Base-by-base conservation (phyloP, 2,329 filamentous ascomycete genomes). In the Neofusicoccum cordaticola region DNA sequence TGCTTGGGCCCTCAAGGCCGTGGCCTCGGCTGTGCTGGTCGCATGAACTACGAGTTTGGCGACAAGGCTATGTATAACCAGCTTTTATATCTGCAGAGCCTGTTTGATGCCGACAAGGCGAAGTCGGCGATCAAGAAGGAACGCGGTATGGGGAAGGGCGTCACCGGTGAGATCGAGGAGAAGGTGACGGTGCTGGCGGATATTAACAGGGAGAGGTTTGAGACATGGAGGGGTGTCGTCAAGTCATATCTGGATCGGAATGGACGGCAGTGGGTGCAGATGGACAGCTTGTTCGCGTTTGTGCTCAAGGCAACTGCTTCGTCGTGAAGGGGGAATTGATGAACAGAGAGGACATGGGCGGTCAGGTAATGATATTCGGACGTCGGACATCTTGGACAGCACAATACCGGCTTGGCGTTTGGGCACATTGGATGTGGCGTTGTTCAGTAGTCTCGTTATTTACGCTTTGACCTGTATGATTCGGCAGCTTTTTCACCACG, bases 1-100 rank as follows among this genome's bases (percentile, higher is more conserved):
- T 99, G 95, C 75, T 83, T 98, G 5, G 95, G 95, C 0, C 92
- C 94, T 15, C 89, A 89, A 69, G 93, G 93, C 1, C 88, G 95
- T 2, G 94, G 90, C 0, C 86, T 88, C 64, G 93, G 92, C 63
- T 99, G 95, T 75, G 81, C 88, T 3, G 95, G 95, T 19, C 87
- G 87, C 57, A 98, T 99, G 93, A 82, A 86, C 22, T 97, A 93
- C 75, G 93, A 96, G 79, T 90, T 91, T 73, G 84, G 86, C 0
- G 95, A 98, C 80, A 94, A 95, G 79, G 89, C 90, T 72, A 85
- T 98, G 66, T 98, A 97, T 80, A 98, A 96, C 77, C 95, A 99
- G 79, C 83, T 99, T 45, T 80, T 98, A 63, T 99, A 97, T 80
- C 90, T 93, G 75, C 86, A 90, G 35, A 85, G 85, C 56, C 79